These are phyloP conservation scores for Coelastrella sp. DNA, from an alignment of 139 green algal species.

Conservation along the genomic window DNA sequence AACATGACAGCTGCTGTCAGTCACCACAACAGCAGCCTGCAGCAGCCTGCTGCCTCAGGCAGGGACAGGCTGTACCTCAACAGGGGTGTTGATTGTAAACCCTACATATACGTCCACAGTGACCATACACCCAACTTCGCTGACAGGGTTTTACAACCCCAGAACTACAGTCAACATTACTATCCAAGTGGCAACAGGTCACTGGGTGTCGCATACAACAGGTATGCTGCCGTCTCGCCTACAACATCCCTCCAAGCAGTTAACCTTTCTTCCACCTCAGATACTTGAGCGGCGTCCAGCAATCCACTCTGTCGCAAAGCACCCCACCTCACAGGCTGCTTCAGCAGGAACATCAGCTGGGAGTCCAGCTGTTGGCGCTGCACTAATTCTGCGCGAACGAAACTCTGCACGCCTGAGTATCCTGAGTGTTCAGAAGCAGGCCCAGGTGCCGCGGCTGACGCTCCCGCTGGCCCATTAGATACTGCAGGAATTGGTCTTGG, in stretches of 20 bases:
- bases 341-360: conserved; percentile 35
- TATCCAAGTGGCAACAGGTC: neutral
- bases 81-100: too few species aligned
- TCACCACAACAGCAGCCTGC: too few species aligned
- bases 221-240: conserved; percentile 19
- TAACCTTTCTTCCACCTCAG: conserved; percentile 6
- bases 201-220: conserved; percentile 27
- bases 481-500: neutral
- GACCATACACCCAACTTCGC: too few species aligned
- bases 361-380: neutral
- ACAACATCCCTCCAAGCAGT: conserved; percentile 6
- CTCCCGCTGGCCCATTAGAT: neutral
- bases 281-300: conserved; percentile 9
- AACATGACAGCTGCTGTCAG: too few species aligned
- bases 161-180: too few species aligned
- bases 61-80: too few species aligned
- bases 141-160: too few species aligned
- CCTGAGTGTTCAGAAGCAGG: neutral
- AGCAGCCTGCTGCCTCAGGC: too few species aligned
- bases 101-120: too few species aligned
- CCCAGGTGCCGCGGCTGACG: conserved; percentile 9
- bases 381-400: neutral
- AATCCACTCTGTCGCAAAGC: conserved; percentile 26
- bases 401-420: too few species aligned
- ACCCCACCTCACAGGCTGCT: conserved; percentile 41